Evolutionary conservation across 805 yeast genomes (phyloP).

Genomic region (Saccharomycodes ludwigii): DNA sequence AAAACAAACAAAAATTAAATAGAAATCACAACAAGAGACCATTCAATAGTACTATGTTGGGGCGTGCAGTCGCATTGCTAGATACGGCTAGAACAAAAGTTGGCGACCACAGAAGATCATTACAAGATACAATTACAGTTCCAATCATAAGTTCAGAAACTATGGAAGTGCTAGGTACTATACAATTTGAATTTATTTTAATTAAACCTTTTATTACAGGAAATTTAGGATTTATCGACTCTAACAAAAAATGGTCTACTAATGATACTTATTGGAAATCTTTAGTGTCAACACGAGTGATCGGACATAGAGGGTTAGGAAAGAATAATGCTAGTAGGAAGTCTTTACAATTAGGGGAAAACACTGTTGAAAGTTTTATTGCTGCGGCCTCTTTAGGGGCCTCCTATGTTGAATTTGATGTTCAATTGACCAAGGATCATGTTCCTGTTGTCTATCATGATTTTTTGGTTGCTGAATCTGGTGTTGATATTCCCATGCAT

Average conservation of each 20-base stretch:
- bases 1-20: too few species aligned
- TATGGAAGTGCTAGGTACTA: slow-evolving; percentile 62
- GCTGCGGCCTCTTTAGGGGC: slow-evolving; percentile 97
- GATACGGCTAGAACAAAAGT: slow-evolving; percentile 50
- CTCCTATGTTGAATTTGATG: slow-evolving; percentile 92
- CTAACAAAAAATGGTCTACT: slow-evolving; percentile 21
- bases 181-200: slow-evolving; percentile 62
- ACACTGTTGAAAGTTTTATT: slow-evolving; percentile 86
- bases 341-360: slow-evolving; percentile 87
- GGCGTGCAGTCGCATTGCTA: slow-evolving; percentile 73
- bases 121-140: slow-evolving; percentile 50
- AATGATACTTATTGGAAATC: slow-evolving; percentile 88
- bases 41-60: too few species aligned
- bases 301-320: slow-evolving; percentile 94
- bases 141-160: slow-evolving; percentile 68
- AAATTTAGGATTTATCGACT: slow-evolving; percentile 9
- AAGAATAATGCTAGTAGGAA: slow-evolving; percentile 62
- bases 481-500: slow-evolving; percentile 95
- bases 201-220: slow-evolving; percentile 57
- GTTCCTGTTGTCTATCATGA: slow-evolving; percentile 94
- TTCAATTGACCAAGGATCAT: slow-evolving; percentile 81
- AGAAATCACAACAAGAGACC: too few species aligned
- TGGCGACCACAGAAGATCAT: slow-evolving; percentile 53
- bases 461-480: slow-evolving; percentile 87
- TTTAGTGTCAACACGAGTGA: slow-evolving; percentile 74